Evolutionary conservation across 2,329 filamentous ascomycete genomes (phyloP).

Genomic region (Canariomyces notabilis): DNA sequence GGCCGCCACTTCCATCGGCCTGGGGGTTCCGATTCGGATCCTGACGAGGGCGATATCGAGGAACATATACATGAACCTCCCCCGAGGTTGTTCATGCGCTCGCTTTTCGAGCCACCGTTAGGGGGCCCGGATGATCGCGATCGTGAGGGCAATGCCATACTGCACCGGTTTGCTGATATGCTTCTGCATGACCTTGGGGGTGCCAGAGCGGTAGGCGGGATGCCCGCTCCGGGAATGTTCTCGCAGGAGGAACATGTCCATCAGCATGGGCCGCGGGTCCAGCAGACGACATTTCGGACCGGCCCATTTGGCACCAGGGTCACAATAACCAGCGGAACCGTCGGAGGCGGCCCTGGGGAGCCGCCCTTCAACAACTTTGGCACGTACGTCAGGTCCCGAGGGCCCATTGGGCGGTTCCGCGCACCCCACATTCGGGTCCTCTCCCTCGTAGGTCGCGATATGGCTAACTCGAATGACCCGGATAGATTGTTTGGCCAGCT

Average conservation of each 20-base stretch:
- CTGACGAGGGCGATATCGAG: constrained; percentile 55
- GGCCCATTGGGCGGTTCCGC: neutral
- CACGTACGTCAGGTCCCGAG: constrained; percentile 37
- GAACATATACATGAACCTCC: constrained; percentile 40
- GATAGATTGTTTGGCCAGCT: constrained; percentile 44
- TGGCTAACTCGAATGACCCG: constrained; percentile 6
- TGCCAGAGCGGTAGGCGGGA: constrained; percentile 10
- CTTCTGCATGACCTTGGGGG: constrained; percentile 34
- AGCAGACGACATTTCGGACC: constrained; percentile 36
- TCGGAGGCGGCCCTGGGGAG: neutral
- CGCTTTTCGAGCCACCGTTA: neutral
- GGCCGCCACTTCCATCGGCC: constrained; percentile 12
- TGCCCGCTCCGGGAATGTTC: neutral
- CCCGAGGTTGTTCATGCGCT: neutral
- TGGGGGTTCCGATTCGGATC: constrained; percentile 49
- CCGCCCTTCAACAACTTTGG: constrained; percentile 35
- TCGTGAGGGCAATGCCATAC: constrained; percentile 33
- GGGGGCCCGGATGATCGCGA: neutral
- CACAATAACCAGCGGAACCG: constrained; percentile 35
- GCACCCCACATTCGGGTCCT: constrained; percentile 6
- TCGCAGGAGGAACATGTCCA: neutral
- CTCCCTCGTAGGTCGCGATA: constrained; percentile 1
- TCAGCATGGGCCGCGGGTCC: constrained; percentile 24
- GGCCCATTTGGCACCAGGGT: constrained; percentile 38
- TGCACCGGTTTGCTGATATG: constrained; percentile 42